phyloP scores from a whole-genome alignment of 495 filamentous ascomycete species.

The Aspergillus olivimuriae region DNA sequence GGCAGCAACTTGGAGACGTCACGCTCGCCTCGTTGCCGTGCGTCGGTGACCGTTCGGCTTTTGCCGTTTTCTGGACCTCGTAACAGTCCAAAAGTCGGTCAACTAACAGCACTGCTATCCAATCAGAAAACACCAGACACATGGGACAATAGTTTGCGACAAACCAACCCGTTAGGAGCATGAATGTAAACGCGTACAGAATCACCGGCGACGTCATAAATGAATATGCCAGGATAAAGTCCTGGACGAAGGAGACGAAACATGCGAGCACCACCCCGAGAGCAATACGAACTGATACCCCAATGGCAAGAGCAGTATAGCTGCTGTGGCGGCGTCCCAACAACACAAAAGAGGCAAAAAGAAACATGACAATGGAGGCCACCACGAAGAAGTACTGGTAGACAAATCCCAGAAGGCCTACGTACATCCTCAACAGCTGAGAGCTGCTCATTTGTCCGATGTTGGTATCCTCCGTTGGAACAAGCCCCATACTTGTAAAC shows the following conservation, averaged over 20 bases:
- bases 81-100: slow-evolving; percentile 39
- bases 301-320: slow-evolving; percentile 16
- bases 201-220: slow-evolving; percentile 40
- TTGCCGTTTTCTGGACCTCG: slow-evolving; percentile 19
- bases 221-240: slow-evolving; percentile 30
- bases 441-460: slow-evolving; percentile 24
- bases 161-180: slow-evolving; percentile 29
- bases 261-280: slow-evolving; percentile 25
- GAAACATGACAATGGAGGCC: slow-evolving; percentile 28
- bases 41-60: slow-evolving; percentile 27
- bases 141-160: neutral
- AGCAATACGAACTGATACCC: slow-evolving; percentile 21
- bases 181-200: slow-evolving; percentile 35
- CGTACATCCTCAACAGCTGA: slow-evolving; percentile 31
- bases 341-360: slow-evolving; percentile 27
- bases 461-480: slow-evolving; percentile 23
- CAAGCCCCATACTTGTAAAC: slow-evolving; percentile 38
- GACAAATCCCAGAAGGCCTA: slow-evolving; percentile 35
- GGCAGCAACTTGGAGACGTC: slow-evolving; percentile 1
- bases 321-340: slow-evolving; percentile 24
- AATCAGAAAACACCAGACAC: slow-evolving; percentile 12
- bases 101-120: slow-evolving; percentile 26
- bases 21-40: slow-evolving; percentile 18
- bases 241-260: slow-evolving; percentile 23
- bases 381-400: slow-evolving; percentile 39